Conservation (phyloP, 225 moss, liverwort and hornwort species). For the Polytrichum commune region DNA sequence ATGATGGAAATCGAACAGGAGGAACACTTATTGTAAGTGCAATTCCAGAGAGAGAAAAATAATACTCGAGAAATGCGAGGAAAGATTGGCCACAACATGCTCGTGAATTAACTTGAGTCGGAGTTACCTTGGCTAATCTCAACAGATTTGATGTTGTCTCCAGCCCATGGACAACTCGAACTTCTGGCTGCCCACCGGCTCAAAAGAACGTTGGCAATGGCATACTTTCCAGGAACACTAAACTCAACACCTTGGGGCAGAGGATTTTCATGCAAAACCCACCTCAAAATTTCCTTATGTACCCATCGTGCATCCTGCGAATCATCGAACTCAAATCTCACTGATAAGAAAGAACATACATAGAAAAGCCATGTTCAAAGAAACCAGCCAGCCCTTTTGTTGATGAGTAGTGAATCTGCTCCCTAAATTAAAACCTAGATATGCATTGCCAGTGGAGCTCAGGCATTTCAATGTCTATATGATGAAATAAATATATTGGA, state of each 20-base stretch:
- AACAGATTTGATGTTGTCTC: conserved; percentile 51
- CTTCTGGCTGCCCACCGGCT: conserved; percentile 49
- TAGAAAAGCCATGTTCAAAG: too few species aligned
- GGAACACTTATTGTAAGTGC: too few species aligned
- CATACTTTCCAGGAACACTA: conserved; percentile 66
- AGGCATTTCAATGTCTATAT: too few species aligned
- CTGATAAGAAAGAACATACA: too few species aligned
- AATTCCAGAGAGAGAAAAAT: too few species aligned
- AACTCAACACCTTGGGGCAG: conserved; percentile 62
- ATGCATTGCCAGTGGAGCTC: too few species aligned
- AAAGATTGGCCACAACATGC: conserved; percentile 1
- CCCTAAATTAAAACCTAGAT: too few species aligned
- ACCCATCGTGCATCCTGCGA: conserved; percentile 89
- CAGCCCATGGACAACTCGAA: conserved; percentile 39
- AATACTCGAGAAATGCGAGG: background rate
- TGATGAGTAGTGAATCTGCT: too few species aligned
- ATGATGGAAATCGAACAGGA: too few species aligned
- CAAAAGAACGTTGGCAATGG: conserved; percentile 69
- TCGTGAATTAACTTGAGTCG: background rate
- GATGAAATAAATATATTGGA: too few species aligned
- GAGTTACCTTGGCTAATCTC: conserved; percentile 71
- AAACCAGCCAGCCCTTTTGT: too few species aligned
- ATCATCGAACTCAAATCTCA: too few species aligned
- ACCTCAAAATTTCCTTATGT: conserved; percentile 68
- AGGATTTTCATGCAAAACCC: conserved; percentile 51